phyloP scores from a whole-genome alignment of 2,329 filamentous ascomycete species.

The Chalara sp. region DNA sequence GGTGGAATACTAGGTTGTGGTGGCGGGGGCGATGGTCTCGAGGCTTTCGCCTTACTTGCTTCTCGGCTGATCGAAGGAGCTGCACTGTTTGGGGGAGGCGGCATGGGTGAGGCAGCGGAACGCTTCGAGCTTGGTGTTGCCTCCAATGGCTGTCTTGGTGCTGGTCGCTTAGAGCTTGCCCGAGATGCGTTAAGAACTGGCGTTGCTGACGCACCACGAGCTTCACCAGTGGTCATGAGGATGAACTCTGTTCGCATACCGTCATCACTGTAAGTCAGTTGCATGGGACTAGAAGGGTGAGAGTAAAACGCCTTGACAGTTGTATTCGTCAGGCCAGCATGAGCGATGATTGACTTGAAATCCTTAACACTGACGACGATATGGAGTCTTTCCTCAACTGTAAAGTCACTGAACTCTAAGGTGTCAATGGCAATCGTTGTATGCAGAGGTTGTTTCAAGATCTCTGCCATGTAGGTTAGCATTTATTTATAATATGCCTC shows the following conservation, averaged over 20 bases:
- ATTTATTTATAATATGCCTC: neutral
- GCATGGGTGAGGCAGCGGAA: conserved; percentile 17
- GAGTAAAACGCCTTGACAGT: conserved; percentile 65
- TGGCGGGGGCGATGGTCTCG: conserved; percentile 45
- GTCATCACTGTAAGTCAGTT: conserved; percentile 63
- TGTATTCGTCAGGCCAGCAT: conserved; percentile 64
- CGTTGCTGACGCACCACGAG: conserved; percentile 19
- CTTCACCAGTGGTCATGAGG: conserved; percentile 73
- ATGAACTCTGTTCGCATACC: conserved; percentile 71
- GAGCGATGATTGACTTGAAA: conserved; percentile 71
- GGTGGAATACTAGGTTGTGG: conserved; percentile 52
- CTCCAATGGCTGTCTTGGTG: conserved; percentile 22
- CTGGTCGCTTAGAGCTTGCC: conserved; percentile 19
- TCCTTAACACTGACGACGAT: conserved; percentile 79
- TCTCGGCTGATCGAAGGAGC: conserved; percentile 15
- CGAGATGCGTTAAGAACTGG: conserved; percentile 19
- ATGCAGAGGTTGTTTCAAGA: conserved; percentile 72
- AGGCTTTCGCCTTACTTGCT: conserved; percentile 26
- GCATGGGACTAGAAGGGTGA: conserved; percentile 62
- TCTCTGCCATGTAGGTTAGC: conserved; percentile 40
- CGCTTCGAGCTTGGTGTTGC: conserved; percentile 21
- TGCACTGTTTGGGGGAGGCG: conserved; percentile 17
- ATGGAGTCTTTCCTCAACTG: conserved; percentile 68
- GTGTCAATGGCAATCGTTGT: conserved; percentile 73
- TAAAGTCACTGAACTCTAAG: conserved; percentile 69